Evolutionary conservation across 371 early-diverging fungal genomes (phyloP), one percentile per base, ranked within the genome.

Genomic region (Mucor velutinosus): DNA sequence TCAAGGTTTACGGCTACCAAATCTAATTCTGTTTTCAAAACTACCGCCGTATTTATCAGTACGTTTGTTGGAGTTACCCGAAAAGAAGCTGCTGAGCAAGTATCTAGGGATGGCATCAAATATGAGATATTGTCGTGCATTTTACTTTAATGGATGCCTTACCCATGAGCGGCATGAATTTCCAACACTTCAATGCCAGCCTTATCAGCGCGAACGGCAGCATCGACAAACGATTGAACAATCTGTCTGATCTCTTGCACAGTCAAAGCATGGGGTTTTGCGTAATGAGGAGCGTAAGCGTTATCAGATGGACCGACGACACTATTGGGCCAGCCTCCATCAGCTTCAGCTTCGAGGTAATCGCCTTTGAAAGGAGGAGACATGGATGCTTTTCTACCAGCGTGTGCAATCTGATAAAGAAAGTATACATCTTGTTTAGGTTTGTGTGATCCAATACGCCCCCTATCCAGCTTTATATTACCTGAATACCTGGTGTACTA

Each of bases 161-260:
- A 78, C 75, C 81, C 78, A 57, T 80, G 79, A 7, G 93, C 94
- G 53, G 84, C 88, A 69, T 97, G 97, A 56, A 97, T 79, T 77
- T 97, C 96, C 27, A 96, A 69, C 2, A 88, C 88, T 60, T 97
- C 95, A 74, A 95, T 91, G 0, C 94, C 96, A 4, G 92, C 94
- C 67, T 88, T 78, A 19, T 87, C 82, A 6, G 94, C 92, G 15
- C 93, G 86, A 58, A 75, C 65, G 23, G 94, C 93, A 37, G 94
- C 91, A 11, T 86, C 84, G 0, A 71, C 91, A 81, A 92, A 97
- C 21, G 84, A 86, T 56, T 82, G 67, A 17, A 87, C 77, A 11
- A 87, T 55, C 2, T 79, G 73, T 6, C 78, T 67, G 41, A 97
- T 95, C 43, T 93, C 86, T 35, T 84, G 84, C 5, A 78, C 62